These are phyloP conservation scores for Canna indica DNA, from an alignment of 176 grass and related monocot species.

Conservation along the genomic window DNA sequence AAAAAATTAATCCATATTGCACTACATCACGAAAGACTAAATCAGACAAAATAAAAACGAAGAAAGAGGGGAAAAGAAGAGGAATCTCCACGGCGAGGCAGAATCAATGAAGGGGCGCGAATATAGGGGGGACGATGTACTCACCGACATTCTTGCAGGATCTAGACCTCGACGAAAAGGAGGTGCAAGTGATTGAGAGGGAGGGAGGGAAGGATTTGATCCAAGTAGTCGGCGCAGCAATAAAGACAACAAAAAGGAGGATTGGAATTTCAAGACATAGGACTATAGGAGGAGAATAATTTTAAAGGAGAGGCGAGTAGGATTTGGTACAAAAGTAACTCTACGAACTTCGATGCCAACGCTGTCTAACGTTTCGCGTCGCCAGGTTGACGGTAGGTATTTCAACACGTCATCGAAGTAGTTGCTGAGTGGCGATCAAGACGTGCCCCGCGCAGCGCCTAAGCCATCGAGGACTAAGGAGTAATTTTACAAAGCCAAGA, in stretches of 20 bases:
- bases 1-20: not conserved
- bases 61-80: not conserved
- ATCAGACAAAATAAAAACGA: not conserved
- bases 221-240: not conserved
- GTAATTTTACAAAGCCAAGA: no score
- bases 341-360: not conserved
- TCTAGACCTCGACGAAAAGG: constrained; percentile 2
- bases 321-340: not conserved
- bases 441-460: no score
- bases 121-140: not conserved
- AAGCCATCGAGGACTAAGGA: no score
- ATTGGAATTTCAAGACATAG: not conserved
- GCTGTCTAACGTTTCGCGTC: not conserved
- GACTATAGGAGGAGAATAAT: not conserved
- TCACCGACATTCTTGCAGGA: constrained; percentile 1
- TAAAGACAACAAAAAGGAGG: not conserved
- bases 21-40: not conserved
- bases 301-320: not conserved
- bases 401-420: no score
- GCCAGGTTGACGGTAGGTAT: not conserved
- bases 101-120: not conserved
- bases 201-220: not conserved
- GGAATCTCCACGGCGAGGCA: no score
- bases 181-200: not conserved
- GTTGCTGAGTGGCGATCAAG: no score